phyloP scores from a whole-genome alignment of 495 filamentous ascomycete genomes.

The Paragyromitra xinjiangensis region DNA sequence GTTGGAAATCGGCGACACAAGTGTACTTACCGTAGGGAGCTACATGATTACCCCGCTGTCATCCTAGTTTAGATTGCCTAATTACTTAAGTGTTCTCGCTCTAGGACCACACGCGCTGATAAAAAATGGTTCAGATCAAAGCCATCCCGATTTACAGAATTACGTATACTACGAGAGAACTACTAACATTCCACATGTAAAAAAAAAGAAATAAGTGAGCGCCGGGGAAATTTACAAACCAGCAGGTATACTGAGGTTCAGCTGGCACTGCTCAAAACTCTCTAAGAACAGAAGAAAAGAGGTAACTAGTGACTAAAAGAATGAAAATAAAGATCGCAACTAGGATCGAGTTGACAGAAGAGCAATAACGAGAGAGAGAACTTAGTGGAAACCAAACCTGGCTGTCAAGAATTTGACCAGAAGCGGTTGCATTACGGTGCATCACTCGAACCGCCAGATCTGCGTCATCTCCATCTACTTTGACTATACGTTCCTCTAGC shows the following conservation, averaged over 20 bases:
- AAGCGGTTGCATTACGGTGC: not conserved
- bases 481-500: not conserved
- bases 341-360: not conserved
- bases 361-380: not conserved
- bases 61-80: too few species aligned
- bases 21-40: too few species aligned
- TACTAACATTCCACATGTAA: too few species aligned
- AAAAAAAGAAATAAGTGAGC: too few species aligned
- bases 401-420: not conserved
- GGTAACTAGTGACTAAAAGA: not conserved
- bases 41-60: too few species aligned
- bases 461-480: constrained; percentile 18
- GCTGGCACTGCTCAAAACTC: not conserved
- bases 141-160: too few species aligned
- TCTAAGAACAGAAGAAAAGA: not conserved
- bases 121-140: too few species aligned
- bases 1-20: too few species aligned
- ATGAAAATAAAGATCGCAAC: not conserved
- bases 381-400: not conserved
- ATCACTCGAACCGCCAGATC: constrained; percentile 21
- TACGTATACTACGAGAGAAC: too few species aligned
- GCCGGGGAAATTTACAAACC: too few species aligned
- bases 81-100: too few species aligned
- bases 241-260: not conserved
- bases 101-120: too few species aligned